Percentiles rank a stretch among this genome's conserved stretches.
These are phyloP conservation scores for Pseudevernia furfuracea DNA, from an alignment of 495 filamentous ascomycete species.

Conservation along the genomic window DNA sequence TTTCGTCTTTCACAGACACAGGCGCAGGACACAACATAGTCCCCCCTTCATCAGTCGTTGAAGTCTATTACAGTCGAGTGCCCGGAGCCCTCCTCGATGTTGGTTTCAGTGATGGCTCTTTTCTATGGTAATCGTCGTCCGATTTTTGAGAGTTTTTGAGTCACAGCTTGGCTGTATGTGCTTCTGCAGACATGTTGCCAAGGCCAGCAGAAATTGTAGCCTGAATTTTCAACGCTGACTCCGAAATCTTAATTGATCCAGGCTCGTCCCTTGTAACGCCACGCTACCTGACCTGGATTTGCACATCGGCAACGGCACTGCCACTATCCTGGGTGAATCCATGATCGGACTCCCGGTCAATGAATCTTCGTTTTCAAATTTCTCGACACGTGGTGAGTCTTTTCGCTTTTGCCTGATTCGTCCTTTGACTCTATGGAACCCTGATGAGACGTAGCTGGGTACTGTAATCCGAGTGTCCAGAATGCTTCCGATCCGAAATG, in stretches of 20 bases:
- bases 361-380: background rate
- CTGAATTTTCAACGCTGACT: background rate
- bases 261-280: conserved; percentile 2
- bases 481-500: background rate
- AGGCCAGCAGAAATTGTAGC: background rate
- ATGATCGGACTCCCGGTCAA: background rate
- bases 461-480: background rate
- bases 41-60: background rate
- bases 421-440: background rate
- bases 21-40: background rate
- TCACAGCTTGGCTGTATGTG: background rate
- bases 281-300: background rate
- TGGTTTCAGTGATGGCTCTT: background rate
- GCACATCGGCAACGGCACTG: background rate
- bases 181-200: background rate
- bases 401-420: background rate
- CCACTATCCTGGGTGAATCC: background rate
- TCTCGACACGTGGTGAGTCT: background rate
- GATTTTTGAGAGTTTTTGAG: background rate
- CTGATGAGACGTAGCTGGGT: background rate
- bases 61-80: background rate
- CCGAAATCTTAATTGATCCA: background rate
- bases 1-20: background rate
- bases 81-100: background rate
- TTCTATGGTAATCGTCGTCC: background rate